Evolutionary conservation across 345 rosid species (phyloP), one percentile per base, ranked within the genome.

Genomic region (Rhodamnia argentea): DNA sequence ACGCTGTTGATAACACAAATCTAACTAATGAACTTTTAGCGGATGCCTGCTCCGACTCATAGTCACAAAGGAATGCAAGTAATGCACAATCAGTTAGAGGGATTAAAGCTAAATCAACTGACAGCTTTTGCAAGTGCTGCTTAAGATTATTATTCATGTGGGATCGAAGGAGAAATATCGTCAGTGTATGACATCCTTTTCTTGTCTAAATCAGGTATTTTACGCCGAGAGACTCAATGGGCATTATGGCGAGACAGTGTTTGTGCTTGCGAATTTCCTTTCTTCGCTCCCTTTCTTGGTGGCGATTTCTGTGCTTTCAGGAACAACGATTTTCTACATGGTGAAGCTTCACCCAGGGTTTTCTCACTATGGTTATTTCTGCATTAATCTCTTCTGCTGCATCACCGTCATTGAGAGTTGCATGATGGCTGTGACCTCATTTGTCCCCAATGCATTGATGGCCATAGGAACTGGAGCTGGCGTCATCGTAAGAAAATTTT

Each of bases 381-480:
- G 56, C 55, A 22, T 47, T 18, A n/a, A 52, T 18, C 62, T 85
- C 26, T 85, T 85, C 9, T n/a, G 84, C 26, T 32, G 55, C 83
- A 52, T 52, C 58, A 32, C 42, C 23, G 62, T 50, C 3, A 56
- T 85, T 42, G 86, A 85, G 83, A 82, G 84, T 52, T 27, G 57
- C 74, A 85, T 85, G 87, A 85, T 81, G 87, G 75, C 81, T 24
- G 51, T 85, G 32, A 62, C 84, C 27, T 53, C 70, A 60, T 13
- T 56, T 26, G 87, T 85, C 84, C 84, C 87, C 18, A 85, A 81
- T 82, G 82, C 56, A 84, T 52, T 83, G 60, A 83, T 86, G 83
- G 87, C 81, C 13, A 52, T 83, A 70, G 62, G 11, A 52, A 81
- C 83, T 16, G 87, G 83, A 23, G 58, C 84, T 12, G 82, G 82